Evolutionary conservation across 768 basidiomycete genomes (phyloP).

Genomic region (Pholiota conissans): DNA sequence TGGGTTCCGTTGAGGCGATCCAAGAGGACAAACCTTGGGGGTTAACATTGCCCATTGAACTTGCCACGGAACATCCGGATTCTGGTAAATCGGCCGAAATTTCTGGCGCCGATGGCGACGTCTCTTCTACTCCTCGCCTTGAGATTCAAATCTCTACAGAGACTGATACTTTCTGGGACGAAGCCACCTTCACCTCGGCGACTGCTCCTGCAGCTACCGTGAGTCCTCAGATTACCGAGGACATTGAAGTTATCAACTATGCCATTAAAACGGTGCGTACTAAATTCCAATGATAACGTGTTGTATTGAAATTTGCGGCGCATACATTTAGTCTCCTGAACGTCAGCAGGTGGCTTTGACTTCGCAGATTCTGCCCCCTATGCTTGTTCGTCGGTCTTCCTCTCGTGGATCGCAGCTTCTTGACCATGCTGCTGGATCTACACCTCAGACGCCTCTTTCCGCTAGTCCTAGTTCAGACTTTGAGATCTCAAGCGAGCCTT

Average conservation of each 20-base stretch:
- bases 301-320: constrained; percentile 7
- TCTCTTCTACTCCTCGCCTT: neutral
- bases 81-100: neutral
- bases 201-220: neutral
- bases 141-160: neutral
- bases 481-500: constrained; percentile 16
- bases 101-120: neutral
- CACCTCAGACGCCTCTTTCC: neutral
- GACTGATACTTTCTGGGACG: neutral
- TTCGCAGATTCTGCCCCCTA: constrained; percentile 3
- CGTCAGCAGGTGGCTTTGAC: neutral
- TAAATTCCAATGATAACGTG: constrained; percentile 1
- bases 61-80: neutral
- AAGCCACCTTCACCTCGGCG: neutral
- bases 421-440: neutral
- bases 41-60: neutral
- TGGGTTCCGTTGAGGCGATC: too few species aligned
- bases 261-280: neutral
- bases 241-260: neutral
- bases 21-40: neutral
- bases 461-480: neutral
- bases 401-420: constrained; percentile 1
- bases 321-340: constrained; percentile 15
- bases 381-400: neutral
- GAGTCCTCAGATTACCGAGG: neutral